Percentiles rank a stretch among this genome's conserved stretches.
Conservation (phyloP, 176 grass and related monocot genomes). For the Phyllostachys edulis region DNA sequence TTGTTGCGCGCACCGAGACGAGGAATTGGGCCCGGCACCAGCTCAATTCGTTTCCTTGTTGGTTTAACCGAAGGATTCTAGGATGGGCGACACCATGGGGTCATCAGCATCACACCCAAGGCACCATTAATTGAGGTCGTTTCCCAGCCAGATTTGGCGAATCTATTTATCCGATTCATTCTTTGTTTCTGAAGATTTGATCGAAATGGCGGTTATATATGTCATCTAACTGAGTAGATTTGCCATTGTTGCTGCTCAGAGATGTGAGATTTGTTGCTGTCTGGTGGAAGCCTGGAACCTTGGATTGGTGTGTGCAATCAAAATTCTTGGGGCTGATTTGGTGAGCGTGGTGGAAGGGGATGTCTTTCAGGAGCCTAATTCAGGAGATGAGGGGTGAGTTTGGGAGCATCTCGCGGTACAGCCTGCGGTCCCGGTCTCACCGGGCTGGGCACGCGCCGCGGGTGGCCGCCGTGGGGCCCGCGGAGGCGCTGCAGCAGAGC, state of each 20-base stretch:
- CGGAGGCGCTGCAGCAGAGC: conserved; percentile 54
- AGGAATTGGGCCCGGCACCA: background rate
- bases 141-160: background rate
- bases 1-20: background rate
- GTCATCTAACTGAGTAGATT: background rate
- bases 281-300: background rate
- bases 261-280: conserved; percentile 17
- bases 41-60: conserved; percentile 13
- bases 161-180: background rate
- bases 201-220: background rate
- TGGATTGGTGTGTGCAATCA: background rate
- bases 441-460: conserved; percentile 22
- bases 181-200: background rate
- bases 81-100: background rate
- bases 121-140: background rate
- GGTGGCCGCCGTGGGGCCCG: conserved; percentile 3
- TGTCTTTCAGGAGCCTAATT: conserved; percentile 84
- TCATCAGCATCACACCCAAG: background rate
- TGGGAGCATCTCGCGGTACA: conserved; percentile 70
- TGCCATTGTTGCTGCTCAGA: background rate
- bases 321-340: conserved; percentile 4
- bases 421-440: conserved; percentile 60
- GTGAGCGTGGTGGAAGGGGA: conserved; percentile 3
- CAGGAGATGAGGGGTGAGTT: conserved; percentile 94
- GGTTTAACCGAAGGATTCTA: background rate